These are phyloP conservation scores for Pseudopithomyces chartarum DNA, from an alignment of 2,329 filamentous ascomycete genomes.

Conservation along the genomic window DNA sequence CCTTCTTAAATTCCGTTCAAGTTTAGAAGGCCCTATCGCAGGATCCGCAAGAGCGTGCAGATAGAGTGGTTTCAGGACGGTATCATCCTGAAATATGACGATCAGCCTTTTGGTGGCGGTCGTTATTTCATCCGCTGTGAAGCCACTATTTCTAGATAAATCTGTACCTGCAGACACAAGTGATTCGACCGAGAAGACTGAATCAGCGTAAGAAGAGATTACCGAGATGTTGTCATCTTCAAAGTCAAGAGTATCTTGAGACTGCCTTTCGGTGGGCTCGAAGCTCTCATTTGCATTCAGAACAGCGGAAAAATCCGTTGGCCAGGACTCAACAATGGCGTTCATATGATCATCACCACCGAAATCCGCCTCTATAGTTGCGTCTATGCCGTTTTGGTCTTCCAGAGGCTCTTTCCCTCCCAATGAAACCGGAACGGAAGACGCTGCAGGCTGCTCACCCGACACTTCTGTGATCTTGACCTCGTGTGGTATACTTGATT, in stretches of 20 bases:
- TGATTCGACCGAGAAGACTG: slow-evolving; percentile 10
- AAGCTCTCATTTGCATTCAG: background rate
- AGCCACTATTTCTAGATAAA: slow-evolving; percentile 12
- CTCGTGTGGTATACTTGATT: background rate
- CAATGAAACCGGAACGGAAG: background rate
- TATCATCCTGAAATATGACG: slow-evolving; percentile 8
- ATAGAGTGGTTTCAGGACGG: slow-evolving; percentile 7
- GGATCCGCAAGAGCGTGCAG: slow-evolving; percentile 3
- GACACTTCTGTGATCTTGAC: background rate
- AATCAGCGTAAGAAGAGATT: slow-evolving; percentile 13
- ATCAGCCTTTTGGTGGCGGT: slow-evolving; percentile 15
- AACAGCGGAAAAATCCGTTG: no score
- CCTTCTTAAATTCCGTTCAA: slow-evolving; percentile 11
- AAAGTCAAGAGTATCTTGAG: background rate
- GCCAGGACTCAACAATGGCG: no score
- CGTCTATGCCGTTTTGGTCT: no score
- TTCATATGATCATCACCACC: no score
- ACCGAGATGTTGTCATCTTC: slow-evolving; percentile 5
- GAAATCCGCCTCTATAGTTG: no score
- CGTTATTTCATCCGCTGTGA: slow-evolving; percentile 10
- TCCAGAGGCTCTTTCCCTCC: background rate
- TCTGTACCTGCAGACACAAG: slow-evolving; percentile 14
- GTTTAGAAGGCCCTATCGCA: slow-evolving; percentile 11
- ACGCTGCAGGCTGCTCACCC: background rate
- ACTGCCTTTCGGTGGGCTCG: background rate